Evolutionary conservation across 2,329 filamentous ascomycete species (phyloP).

Genomic region (Cephalotrichum gorgonifer): DNA sequence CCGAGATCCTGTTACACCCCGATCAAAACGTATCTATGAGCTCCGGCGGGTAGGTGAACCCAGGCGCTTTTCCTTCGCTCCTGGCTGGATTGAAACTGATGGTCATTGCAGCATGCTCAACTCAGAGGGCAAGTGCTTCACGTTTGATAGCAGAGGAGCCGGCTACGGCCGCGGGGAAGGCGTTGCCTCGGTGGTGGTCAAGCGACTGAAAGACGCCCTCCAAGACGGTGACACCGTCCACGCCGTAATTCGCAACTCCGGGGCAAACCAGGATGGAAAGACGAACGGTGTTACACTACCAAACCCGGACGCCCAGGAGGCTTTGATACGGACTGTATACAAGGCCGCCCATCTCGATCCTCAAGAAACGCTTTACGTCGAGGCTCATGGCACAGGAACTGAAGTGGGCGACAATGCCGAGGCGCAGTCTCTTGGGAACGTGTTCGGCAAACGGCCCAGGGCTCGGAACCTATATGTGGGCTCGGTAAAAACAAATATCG

Average conservation of each 20-base stretch:
- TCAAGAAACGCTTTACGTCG: slow-evolving; percentile 12
- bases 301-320: slow-evolving; percentile 17
- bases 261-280: slow-evolving; percentile 25
- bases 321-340: slow-evolving; percentile 21
- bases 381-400: slow-evolving; percentile 20
- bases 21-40: too few relatives aligned
- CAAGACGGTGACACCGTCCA: slow-evolving; percentile 27
- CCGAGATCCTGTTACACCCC: too few relatives aligned
- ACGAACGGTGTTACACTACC: slow-evolving; percentile 30
- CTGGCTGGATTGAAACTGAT: too few relatives aligned
- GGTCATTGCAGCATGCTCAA: too few relatives aligned
- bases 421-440: slow-evolving; percentile 10
- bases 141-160: slow-evolving; percentile 21
- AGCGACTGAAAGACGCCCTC: slow-evolving; percentile 30
- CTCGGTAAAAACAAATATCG: slow-evolving; percentile 15
- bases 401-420: slow-evolving; percentile 18
- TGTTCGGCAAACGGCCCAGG: slow-evolving; percentile 7
- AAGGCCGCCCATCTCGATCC: slow-evolving; percentile 7
- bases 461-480: slow-evolving; percentile 9
- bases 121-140: slow-evolving; percentile 20
- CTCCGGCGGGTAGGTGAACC: too few relatives aligned
- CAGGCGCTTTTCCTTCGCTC: too few relatives aligned
- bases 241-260: slow-evolving; percentile 22
- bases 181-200: slow-evolving; percentile 24
- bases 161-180: slow-evolving; percentile 36